These are phyloP conservation scores for Coemansia sp. DNA, from an alignment of 192 early-diverging fungal species.

Conservation along the genomic window DNA sequence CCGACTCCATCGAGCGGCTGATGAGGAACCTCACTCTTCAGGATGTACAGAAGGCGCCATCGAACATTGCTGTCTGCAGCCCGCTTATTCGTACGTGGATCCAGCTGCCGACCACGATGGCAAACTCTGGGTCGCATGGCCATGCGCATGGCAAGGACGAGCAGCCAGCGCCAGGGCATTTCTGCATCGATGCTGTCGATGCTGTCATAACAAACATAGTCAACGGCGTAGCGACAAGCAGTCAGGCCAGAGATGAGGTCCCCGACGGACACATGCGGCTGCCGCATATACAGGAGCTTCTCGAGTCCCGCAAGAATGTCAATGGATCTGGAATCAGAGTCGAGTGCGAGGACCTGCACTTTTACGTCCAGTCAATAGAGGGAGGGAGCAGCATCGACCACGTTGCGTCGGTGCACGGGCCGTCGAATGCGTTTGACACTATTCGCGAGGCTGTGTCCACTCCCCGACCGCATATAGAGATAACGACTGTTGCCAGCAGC, in stretches of 20 bases:
- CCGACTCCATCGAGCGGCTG: constrained; percentile 42
- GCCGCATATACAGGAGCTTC: constrained; percentile 53
- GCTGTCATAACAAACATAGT: constrained; percentile 55
- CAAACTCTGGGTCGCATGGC: neutral
- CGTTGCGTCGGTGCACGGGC: constrained; percentile 41
- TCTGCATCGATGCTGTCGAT: constrained; percentile 50
- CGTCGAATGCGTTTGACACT: neutral
- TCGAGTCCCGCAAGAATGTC: constrained; percentile 51
- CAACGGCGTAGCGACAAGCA: constrained; percentile 53
- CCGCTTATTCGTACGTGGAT: constrained; percentile 52
- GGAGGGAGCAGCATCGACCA: constrained; percentile 30
- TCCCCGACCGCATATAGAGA: constrained; percentile 51
- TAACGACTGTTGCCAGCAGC: constrained; percentile 39
- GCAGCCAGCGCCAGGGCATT: constrained; percentile 34
- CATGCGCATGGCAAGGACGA: constrained; percentile 17
- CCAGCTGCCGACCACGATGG: constrained; percentile 31
- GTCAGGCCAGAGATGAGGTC: constrained; percentile 29
- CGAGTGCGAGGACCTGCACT: constrained; percentile 40
- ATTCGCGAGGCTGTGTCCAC: constrained; percentile 20
- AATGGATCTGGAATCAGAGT: constrained; percentile 48
- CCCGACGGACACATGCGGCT: constrained; percentile 52
- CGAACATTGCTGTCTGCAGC: constrained; percentile 48
- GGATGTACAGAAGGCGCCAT: constrained; percentile 28
- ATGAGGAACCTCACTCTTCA: constrained; percentile 42
- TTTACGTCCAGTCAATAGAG: constrained; percentile 40